Evolutionary conservation across 306 rosid genomes (phyloP), one percentile per base, ranked within the genome.

Genomic region (Gynostemma pentaphyllum): DNA sequence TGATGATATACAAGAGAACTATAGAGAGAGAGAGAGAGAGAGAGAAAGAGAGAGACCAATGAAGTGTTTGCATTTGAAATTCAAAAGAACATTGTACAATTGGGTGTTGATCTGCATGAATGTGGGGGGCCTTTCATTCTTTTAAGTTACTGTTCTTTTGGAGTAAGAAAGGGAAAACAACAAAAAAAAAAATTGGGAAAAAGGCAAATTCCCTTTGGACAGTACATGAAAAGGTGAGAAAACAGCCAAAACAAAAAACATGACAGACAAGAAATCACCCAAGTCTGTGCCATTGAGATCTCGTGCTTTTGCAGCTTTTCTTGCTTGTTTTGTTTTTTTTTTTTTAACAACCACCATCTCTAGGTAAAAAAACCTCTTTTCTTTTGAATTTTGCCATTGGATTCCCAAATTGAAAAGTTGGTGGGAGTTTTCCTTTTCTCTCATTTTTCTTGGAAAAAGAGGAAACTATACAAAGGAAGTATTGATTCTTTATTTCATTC

Each of bases 201-300:
- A 71, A 68, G 86, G 73, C 72, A 45, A 69, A 44, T 53, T 39
- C 51, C 59, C 71, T 72, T 74, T 77, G 72, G 80, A 36, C 61
- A 54, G 85, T 70, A 65, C 67, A 65, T 68, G 49, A 45, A 83
- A 69, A 68, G 64, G 41, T 40, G 22, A 26, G 15, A 36, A 65
- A 62, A 63, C 63, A 10, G 36, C 62, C n/a, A n/a, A n/a, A n/a
- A n/a, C 45, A 65, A 74, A 55, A 70, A 62, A 73, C 50, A 40
- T 74, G 13, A 40, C 49, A 32, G 85, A 77, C 83, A 79, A 70
- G 29, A 62, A 64, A 78, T 78, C 79, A 32, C 40, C 21, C 65
- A 21, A 51, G 71, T 50, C 70, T 32, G 60, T 40, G 72, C 70
- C 37, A 63, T 75, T 48, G 62, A 52, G 51, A 64, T 79, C 48